Base-by-base conservation (phyloP, 371 early-diverging fungal species). In the Mucor ambiguus region DNA sequence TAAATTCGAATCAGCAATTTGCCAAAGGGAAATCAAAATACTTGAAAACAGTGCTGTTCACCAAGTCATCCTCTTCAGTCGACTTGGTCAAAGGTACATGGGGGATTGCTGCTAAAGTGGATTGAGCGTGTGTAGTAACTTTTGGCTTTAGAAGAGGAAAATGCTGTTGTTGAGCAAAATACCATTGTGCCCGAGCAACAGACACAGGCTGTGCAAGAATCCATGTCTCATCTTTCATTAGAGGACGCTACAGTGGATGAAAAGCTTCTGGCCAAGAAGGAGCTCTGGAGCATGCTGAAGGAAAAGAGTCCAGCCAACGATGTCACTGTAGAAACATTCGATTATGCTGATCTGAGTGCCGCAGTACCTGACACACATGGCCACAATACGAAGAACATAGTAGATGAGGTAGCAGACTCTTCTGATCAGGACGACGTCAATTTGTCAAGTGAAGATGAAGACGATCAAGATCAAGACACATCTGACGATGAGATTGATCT, bases 1-100 rank as follows among this genome's bases (percentile, higher is more conserved):
- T 24, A 14, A 37, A 16, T 30, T 56, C 48, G 9, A 41, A 57
- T 16, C 18, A 58, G 22, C 68, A 58, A 29, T 68, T 68, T 63
- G 68, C 68, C 0, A 37, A 52, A 14, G 68, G 68, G 30, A 68
- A 68, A n/a, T 68, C 68, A 12, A 68, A 68, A 10, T 68, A 68
- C 30, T 46, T 58, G 12, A 63, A 58, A 18, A 63, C 28, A 9
- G 68, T 68, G 1, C 14, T 58, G 8, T 68, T 68, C 30, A 68
- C 68, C 1, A 63, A 52, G 24, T 63, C 68, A 14, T 62, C 64
- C 32, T 54, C 68, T 5, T 48, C 61, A 5, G 5, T 43, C 20
- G 41, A 60, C 11, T 24, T 43, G 24, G 48, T 26, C 3, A 59
- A 54, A 38, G 43, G 61, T 49, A 41, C 14, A 5, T 41, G 11